Conservation (phyloP, 2,329 filamentous ascomycete genomes). For the Microcera coccophila region DNA sequence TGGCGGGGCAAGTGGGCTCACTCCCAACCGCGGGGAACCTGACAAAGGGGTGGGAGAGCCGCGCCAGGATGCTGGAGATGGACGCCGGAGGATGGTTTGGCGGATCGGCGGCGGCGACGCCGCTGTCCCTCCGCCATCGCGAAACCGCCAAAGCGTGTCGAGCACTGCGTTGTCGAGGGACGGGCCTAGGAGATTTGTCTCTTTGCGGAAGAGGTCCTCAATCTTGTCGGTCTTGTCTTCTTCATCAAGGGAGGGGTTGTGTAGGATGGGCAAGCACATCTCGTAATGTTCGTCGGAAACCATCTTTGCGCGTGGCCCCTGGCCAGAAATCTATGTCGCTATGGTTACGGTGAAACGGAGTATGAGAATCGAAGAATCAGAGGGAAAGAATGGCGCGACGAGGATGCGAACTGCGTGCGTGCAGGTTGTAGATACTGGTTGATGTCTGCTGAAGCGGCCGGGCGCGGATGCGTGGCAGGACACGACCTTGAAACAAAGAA, state of each 20-base stretch:
- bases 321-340: neutral
- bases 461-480: neutral
- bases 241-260: constrained; percentile 78
- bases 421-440: neutral
- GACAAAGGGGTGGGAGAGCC: constrained; percentile 73
- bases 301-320: constrained; percentile 54
- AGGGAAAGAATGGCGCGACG: neutral
- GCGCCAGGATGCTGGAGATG: constrained; percentile 94
- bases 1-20: constrained; percentile 78
- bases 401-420: neutral
- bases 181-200: constrained; percentile 70
- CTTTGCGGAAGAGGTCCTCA: constrained; percentile 77
- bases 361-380: neutral
- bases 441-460: neutral
- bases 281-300: constrained; percentile 91
- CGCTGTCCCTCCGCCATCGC: constrained; percentile 60
- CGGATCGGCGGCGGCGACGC: constrained; percentile 80
- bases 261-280: constrained; percentile 81
- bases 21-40: constrained; percentile 75
- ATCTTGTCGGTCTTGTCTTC: constrained; percentile 93
- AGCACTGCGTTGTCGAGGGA: constrained; percentile 86
- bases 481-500: neutral
- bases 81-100: constrained; percentile 82
- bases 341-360: neutral
- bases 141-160: constrained; percentile 84